A percentile compares a stretch with the other conserved stretches of the same genome.
phyloP scores from a whole-genome alignment of 768 basidiomycete species.

The Rhodotorula babjevae region DNA sequence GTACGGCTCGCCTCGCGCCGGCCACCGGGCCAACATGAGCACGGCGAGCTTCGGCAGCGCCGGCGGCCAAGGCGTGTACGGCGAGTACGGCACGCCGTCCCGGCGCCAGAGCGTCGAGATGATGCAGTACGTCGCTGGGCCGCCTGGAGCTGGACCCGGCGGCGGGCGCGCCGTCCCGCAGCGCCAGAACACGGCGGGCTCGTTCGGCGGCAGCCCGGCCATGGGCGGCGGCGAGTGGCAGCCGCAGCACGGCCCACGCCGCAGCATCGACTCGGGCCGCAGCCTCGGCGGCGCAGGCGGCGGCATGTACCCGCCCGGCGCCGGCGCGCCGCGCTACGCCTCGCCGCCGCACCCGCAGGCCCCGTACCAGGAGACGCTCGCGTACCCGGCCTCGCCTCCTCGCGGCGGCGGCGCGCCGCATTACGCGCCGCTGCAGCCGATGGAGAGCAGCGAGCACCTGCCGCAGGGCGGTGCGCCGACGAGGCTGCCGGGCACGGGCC shows the following conservation, averaged over 20 bases:
- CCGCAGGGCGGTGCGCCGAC: no score
- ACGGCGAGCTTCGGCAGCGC: background rate
- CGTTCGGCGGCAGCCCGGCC: background rate
- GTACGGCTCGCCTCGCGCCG: background rate
- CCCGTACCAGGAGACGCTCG: no score
- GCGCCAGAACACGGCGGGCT: background rate
- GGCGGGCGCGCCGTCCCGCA: background rate
- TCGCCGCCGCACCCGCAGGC: no score
- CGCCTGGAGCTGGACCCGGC: background rate
- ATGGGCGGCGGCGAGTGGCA: background rate
- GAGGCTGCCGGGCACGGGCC: background rate
- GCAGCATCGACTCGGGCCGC: background rate
- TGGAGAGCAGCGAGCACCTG: background rate
- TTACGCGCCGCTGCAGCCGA: no score
- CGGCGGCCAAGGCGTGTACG: background rate
- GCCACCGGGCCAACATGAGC: constrained; percentile 11
- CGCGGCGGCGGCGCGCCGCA: no score
- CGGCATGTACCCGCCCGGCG: no score
- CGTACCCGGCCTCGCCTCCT: no score
- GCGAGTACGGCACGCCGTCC: background rate
- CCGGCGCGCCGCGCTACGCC: no score
- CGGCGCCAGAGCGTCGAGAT: background rate
- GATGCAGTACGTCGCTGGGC: background rate
- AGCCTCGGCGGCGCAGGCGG: no score
- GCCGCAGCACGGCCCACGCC: background rate